phyloP scores from a whole-genome alignment of 768 basidiomycete species.

The Auricularia cornea region DNA sequence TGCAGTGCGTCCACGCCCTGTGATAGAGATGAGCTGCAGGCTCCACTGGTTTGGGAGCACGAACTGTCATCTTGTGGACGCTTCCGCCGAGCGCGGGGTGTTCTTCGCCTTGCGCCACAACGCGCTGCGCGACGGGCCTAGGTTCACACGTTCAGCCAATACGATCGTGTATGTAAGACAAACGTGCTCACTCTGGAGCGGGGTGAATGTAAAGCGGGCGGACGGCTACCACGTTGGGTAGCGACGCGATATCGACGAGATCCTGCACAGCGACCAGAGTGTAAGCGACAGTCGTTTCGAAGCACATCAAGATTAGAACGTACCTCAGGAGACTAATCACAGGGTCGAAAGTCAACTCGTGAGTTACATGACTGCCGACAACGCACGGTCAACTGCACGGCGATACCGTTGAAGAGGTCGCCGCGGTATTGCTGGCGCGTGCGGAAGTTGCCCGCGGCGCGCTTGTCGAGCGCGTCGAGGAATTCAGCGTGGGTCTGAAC shows the following conservation, averaged over 20 bases:
- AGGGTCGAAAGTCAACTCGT: not conserved
- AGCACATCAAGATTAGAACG: not conserved
- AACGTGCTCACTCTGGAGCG: not conserved
- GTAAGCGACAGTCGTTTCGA: not conserved
- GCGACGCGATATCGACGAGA: not conserved
- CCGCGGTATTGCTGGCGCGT: not conserved
- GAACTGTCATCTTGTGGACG: not conserved
- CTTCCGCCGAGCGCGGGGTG: not conserved
- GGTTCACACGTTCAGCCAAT: not conserved
- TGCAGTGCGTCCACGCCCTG: slow-evolving; percentile 26
- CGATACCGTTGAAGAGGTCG: not conserved
- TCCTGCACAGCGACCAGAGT: too few relatives aligned
- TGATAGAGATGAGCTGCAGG: not conserved
- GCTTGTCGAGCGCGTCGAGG: not conserved
- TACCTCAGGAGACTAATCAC: not conserved
- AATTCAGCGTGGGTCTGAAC: not conserved
- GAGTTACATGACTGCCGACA: not conserved
- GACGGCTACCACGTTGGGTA: not conserved
- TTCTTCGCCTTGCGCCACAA: not conserved
- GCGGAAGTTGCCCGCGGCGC: not conserved
- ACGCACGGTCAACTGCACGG: not conserved
- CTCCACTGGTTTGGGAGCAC: not conserved
- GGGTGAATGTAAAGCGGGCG: not conserved
- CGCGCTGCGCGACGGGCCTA: not conserved
- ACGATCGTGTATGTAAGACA: not conserved